phyloP scores from a whole-genome alignment of 306 rosid genomes.

The Cucurbita pepo region DNA sequence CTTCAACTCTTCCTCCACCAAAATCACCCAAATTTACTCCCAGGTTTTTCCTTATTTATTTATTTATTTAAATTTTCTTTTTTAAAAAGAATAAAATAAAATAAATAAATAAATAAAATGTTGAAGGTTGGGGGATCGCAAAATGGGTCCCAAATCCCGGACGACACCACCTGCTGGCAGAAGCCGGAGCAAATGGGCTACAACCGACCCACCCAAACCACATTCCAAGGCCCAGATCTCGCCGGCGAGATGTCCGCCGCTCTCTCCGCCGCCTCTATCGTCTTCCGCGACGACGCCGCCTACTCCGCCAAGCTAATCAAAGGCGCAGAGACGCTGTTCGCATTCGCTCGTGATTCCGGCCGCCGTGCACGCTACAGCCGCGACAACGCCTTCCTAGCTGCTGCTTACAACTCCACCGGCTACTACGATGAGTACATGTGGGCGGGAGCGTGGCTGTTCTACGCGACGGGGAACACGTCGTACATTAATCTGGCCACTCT shows the following conservation, averaged over 20 bases:
- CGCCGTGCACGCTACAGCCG: slow-evolving; percentile 24
- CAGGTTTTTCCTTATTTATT: slow-evolving; percentile 18
- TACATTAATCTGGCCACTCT: slow-evolving; percentile 38
- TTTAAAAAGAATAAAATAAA: no score
- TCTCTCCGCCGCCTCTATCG: slow-evolving; percentile 51
- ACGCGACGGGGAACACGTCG: slow-evolving; percentile 39
- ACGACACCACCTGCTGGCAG: slow-evolving; percentile 52
- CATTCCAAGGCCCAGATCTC: slow-evolving; percentile 31
- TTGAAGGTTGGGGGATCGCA: slow-evolving; percentile 32
- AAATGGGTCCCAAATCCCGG: slow-evolving; percentile 26
- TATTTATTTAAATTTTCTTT: no score
- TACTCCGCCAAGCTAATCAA: slow-evolving; percentile 29
- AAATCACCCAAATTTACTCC: slow-evolving; percentile 25
- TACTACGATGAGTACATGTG: slow-evolving; percentile 65
- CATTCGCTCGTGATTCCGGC: slow-evolving; percentile 31
- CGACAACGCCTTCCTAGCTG: slow-evolving; percentile 10
- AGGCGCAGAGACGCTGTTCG: slow-evolving; percentile 32
- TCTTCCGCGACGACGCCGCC: slow-evolving; percentile 26
- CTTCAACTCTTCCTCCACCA: slow-evolving; percentile 46
- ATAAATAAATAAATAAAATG: no score
- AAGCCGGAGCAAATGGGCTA: slow-evolving; percentile 51
- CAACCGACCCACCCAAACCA: slow-evolving; percentile 12
- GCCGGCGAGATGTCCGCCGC: slow-evolving; percentile 68
- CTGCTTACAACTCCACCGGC: slow-evolving; percentile 39
- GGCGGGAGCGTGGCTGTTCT: slow-evolving; percentile 48